Base-by-base conservation (phyloP, 768 basidiomycete species). In the Russula foetens region DNA sequence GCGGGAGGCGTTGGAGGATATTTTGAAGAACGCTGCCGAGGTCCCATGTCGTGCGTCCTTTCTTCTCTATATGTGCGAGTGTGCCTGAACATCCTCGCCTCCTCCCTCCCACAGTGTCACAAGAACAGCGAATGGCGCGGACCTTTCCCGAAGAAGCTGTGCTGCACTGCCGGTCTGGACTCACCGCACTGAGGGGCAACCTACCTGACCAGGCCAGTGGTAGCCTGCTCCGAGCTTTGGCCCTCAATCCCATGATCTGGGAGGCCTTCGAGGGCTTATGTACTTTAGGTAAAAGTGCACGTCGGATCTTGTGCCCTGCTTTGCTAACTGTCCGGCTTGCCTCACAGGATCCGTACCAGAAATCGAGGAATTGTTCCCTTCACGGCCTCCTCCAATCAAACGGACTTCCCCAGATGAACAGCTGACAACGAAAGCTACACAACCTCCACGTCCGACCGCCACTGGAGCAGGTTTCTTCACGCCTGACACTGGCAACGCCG, bases 201-300 rank as follows among this genome's bases (percentile, higher is more conserved):
- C 79, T 89, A 60, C 81, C 80, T 3, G 85, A 87, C 56, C 81
- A 83, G 65, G 93, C 93, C n/a, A 75, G 79, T 26, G 68, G 74
- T 56, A 86, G 84, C 68, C 95, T 88, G 71, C 78, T 79, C 48
- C 81, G 84, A 60, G 88, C 92, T 28, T 76, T 97, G 62, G 71
- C 76, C 15, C 70, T 84, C 49, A 86, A 92, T 69, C 90, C 91
- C 33, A 81, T 90, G 70, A 73, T 94, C 56, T 96, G 92, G 92
- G 93, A 97, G 71, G 93, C 93, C 5, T 89, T 93, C 67, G 90
- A 93, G 69, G 92, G 90, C 0, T 72, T 97, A 35, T 96, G 93
- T 70, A 73, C 79, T 31, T 74, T 91, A 47, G 93, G 94, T 88
- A 67, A 56, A 38, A 35, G 58, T 53, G 39, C 56, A 61, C 3